phyloP scores from a whole-genome alignment of 352 stramenopile genomes.

The Phytopythium chamaehyphon region DNA sequence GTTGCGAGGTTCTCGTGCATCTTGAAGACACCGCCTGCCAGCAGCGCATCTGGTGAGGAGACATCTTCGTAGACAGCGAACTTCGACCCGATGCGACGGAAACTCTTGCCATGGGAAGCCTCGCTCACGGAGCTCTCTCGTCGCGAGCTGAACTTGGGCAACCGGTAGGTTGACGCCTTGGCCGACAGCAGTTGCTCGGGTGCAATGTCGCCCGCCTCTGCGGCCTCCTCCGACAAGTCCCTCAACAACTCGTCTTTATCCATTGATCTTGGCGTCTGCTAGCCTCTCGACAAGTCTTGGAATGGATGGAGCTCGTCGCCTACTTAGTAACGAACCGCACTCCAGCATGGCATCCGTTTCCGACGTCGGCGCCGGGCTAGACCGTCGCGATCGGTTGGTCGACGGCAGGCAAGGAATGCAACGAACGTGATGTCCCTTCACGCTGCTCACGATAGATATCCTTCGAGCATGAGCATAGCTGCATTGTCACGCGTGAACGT shows the following conservation, averaged over 20 bases:
- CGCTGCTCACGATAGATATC: no score
- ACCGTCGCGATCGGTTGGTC: no score
- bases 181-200: constrained; percentile 14
- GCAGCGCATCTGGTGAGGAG: constrained; percentile 36
- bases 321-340: no score
- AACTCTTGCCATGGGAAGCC: constrained; percentile 17
- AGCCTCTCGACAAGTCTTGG: neutral
- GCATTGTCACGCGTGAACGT: no score
- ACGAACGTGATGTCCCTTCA: no score
- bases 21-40: constrained; percentile 37
- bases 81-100: constrained; percentile 16
- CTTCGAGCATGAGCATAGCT: no score
- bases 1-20: constrained; percentile 49
- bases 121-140: constrained; percentile 13
- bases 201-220: constrained; percentile 2
- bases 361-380: no score
- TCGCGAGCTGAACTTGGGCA: constrained; percentile 26
- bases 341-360: no score
- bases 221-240: neutral
- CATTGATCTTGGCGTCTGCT: neutral
- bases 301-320: neutral
- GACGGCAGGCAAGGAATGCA: no score
- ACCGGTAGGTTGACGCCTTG: constrained; percentile 19
- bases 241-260: neutral
- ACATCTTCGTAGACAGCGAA: constrained; percentile 20